Conservation (phyloP, 1,139 yeast genomes). For the Yamadazyma triangularis region DNA sequence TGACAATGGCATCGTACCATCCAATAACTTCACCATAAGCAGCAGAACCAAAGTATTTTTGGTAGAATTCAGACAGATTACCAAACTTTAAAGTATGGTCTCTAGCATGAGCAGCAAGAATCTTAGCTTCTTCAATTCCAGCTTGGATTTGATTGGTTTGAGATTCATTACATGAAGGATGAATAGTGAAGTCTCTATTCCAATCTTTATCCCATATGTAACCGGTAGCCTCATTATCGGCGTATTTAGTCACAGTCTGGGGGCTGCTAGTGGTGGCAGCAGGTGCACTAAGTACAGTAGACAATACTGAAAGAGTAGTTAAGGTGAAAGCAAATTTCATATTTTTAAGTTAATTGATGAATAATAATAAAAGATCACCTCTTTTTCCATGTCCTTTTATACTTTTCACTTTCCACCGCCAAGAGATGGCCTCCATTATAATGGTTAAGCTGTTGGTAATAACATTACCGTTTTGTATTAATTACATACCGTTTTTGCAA, state of each 20-base stretch:
- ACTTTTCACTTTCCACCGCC: too few relatives aligned
- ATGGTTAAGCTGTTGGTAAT: too few relatives aligned
- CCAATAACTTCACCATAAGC: conserved; percentile 28
- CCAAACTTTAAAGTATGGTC: conserved; percentile 21
- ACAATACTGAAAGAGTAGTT: background rate
- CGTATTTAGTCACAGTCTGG: background rate
- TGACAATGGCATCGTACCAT: conserved; percentile 20
- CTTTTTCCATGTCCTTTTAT: too few relatives aligned
- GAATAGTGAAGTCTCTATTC: conserved; percentile 15
- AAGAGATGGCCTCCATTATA: too few relatives aligned
- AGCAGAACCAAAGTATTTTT: conserved; percentile 26
- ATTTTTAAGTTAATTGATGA: too few relatives aligned
- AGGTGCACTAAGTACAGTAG: background rate
- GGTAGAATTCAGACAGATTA: conserved; percentile 16
- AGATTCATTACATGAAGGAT: conserved; percentile 17
- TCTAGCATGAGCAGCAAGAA: conserved; percentile 20
- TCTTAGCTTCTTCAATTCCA: conserved; percentile 15
- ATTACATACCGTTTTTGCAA: too few relatives aligned
- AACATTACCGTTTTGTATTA: too few relatives aligned
- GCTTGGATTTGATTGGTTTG: conserved; percentile 15
- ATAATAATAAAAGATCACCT: too few relatives aligned
- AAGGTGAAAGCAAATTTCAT: background rate
- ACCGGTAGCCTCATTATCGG: conserved; percentile 1
- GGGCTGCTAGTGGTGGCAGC: background rate
- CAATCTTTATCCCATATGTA: conserved; percentile 16